Percentiles rank a stretch among this genome's conserved stretches.
Conservation (phyloP, 1,284 basidiomycete species). For the Apiotrichum sp. region DNA sequence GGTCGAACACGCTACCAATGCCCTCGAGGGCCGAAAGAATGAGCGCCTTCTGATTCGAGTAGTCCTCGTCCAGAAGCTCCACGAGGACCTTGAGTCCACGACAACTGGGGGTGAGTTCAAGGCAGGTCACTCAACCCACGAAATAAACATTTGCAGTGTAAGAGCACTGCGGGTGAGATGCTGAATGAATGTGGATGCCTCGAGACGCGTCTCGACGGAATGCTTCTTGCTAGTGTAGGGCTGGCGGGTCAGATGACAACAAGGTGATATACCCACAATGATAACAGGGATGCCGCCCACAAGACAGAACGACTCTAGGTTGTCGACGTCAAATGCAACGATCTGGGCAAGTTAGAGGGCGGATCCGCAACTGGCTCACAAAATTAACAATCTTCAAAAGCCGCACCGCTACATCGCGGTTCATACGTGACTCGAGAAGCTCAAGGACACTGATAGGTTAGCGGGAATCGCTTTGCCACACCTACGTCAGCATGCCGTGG, state of each 20-base stretch:
- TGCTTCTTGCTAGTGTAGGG: slow-evolving; percentile 90
- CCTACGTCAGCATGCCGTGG: slow-evolving; percentile 80
- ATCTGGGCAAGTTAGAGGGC: slow-evolving; percentile 53
- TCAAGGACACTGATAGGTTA: slow-evolving; percentile 60
- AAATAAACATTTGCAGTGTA: slow-evolving; percentile 96
- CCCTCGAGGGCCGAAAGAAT: slow-evolving; percentile 90
- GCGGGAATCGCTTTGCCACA: background rate
- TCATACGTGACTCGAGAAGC: slow-evolving; percentile 72
- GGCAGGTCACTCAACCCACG: slow-evolving; percentile 54
- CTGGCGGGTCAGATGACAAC: slow-evolving; percentile 16
- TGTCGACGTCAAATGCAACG: slow-evolving; percentile 74
- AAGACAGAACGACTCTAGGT: slow-evolving; percentile 90
- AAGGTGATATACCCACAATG: slow-evolving; percentile 60
- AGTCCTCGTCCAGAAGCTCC: slow-evolving; percentile 93
- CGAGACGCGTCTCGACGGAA: slow-evolving; percentile 83
- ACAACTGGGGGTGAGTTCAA: slow-evolving; percentile 55
- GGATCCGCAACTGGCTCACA: slow-evolving; percentile 49
- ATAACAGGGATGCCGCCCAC: slow-evolving; percentile 89
- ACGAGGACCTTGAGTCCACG: slow-evolving; percentile 90
- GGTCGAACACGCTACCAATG: slow-evolving; percentile 88
- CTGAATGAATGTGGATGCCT: slow-evolving; percentile 91
- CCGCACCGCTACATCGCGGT: slow-evolving; percentile 74
- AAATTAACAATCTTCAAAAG: slow-evolving; percentile 84
- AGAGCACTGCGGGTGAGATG: slow-evolving; percentile 84
- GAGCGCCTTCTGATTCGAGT: slow-evolving; percentile 78